Evolutionary conservation across 352 stramenopile genomes (phyloP), one percentile per base, ranked within the genome.

Genomic region (Globisporangium nunn): DNA sequence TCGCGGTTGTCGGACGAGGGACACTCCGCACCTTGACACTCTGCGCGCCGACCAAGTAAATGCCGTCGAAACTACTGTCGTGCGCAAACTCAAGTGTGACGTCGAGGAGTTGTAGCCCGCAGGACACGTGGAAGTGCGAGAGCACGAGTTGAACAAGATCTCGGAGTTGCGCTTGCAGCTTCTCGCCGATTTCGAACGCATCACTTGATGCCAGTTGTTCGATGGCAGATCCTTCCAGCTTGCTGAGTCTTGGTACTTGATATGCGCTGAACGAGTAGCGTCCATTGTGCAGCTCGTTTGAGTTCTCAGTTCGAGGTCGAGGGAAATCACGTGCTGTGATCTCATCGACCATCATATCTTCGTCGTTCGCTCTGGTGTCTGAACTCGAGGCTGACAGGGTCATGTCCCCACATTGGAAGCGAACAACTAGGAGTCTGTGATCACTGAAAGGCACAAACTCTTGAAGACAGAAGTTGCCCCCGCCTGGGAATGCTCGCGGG

Each of bases 401-500:
- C 15, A 18, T n/a, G 0, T 23, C 29, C 14, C 43, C 43, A 12
- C 48, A 31, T 4, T 52, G 44, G 50, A 67, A 64, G 31, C 37
- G 45, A 7, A 37, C 56, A 11, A 56, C 39, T 2, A 60, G 14
- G 33, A 57, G n/a, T 3, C 17, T 31, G 17, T 15, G 28, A 4
- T 14, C n/a, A 3, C 14, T 33, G 28, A 29, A 17, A 7, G 15
- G 46, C 4, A 63, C 33, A 14, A 49, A 66, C 50, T 63, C 67
- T 14, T 79, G 72, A 2, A 82, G 54, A 28, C 68, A 73, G 17
- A 77, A 82, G 3, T 40, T 52, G 2, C 50, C 39, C 15, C 49
- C 57, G 14, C 41, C 53, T 3, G 15, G 37, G 8, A 61, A 58
- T 17, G 54, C 23, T 8, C 71, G 61, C 1, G 64, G n/a, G 12